phyloP scores from a whole-genome alignment of 2,329 filamentous ascomycete genomes.

The Fulvia fulva region DNA sequence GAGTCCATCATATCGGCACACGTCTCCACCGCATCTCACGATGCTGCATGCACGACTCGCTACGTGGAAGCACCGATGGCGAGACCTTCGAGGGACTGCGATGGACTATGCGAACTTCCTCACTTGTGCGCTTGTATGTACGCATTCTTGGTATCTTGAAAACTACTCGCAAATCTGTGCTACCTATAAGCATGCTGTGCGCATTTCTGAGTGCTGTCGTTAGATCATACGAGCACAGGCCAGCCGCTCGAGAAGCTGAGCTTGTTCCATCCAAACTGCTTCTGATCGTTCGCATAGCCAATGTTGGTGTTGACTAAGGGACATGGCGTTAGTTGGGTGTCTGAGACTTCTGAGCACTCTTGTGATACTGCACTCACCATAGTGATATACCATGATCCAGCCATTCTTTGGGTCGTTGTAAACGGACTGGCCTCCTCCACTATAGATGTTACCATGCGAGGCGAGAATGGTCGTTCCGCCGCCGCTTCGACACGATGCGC shows the following conservation, averaged over 20 bases:
- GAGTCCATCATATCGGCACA: not conserved
- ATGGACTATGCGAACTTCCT: too few relatives aligned
- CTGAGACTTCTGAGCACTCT: too few relatives aligned
- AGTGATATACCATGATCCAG: slow-evolving; percentile 61
- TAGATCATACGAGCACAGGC: slow-evolving; percentile 33
- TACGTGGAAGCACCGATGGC: not conserved
- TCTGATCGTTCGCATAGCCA: slow-evolving; percentile 35
- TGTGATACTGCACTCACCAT: slow-evolving; percentile 26
- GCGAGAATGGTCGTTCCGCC: slow-evolving; percentile 61
- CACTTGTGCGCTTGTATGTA: not conserved
- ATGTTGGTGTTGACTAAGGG: slow-evolving; percentile 47
- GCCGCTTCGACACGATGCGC: slow-evolving; percentile 50
- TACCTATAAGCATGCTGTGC: not conserved
- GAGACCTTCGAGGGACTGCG: not conserved
- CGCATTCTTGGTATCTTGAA: not conserved
- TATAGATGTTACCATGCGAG: slow-evolving; percentile 51
- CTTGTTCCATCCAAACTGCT: slow-evolving; percentile 51
- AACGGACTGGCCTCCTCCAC: slow-evolving; percentile 62
- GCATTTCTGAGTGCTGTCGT: not conserved
- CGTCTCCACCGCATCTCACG: not conserved
- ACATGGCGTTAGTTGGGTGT: not conserved
- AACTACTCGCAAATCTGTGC: not conserved
- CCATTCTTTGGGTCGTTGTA: slow-evolving; percentile 49
- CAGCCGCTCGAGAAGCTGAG: slow-evolving; percentile 49
- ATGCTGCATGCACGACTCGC: not conserved